These are phyloP conservation scores for thale cress (Arabidopsis thaliana) DNA, from an alignment of 345 rosid genomes.

Conservation along the genomic window TAIR10.1 NC_003070.9:15894001-15894500, in stretches of 20 bases:
- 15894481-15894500: too few relatives aligned
- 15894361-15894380: conserved; percentile 31
- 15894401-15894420: conserved; percentile 34
- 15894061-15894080: conserved; percentile 92
- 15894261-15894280: conserved; percentile 71
- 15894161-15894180: conserved; percentile 96
- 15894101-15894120: conserved; percentile 3
- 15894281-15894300: conserved; percentile 58
- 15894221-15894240: conserved; percentile 77
- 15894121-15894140: conserved; percentile 8
- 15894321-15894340: conserved; percentile 16
- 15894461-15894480: not conserved
- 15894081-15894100: conserved; percentile 53
- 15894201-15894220: conserved; percentile 83
- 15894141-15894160: conserved; percentile 13
- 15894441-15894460: conserved; percentile 1
- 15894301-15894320: conserved; percentile 49
- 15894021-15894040: conserved; percentile 93
- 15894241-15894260: conserved; percentile 88
- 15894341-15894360: conserved; percentile 34
- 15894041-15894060: conserved; percentile 97
- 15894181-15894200: conserved; percentile 98
- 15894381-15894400: conserved; percentile 1
- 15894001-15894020: conserved; percentile 97
- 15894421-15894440: conserved; percentile 23